Percentiles rank a stretch among this genome's conserved stretches.
phyloP scores from a whole-genome alignment of 805 yeast genomes.

The Clavispora santaluciae region DNA sequence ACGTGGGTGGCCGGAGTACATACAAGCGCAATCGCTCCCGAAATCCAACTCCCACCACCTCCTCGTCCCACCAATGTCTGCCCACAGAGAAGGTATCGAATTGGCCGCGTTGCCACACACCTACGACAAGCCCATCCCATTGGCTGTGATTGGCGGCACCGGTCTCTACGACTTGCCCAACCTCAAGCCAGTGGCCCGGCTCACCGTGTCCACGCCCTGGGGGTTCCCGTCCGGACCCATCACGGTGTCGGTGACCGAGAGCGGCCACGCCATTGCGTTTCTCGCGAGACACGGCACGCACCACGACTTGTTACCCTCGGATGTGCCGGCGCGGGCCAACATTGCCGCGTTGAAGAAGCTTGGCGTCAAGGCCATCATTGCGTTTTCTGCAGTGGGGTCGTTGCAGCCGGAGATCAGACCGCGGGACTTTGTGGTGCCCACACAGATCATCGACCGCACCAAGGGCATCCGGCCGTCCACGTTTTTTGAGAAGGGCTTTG shows the following conservation, averaged over 20 bases:
- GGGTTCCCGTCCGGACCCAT: constrained; percentile 94
- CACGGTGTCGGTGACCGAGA: constrained; percentile 73
- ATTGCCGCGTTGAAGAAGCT: constrained; percentile 89
- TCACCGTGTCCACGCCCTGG: constrained; percentile 91
- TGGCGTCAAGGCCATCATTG: constrained; percentile 83
- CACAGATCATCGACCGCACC: constrained; percentile 94
- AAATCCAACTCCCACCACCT: constrained; percentile 1
- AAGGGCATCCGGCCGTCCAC: constrained; percentile 90
- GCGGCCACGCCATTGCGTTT: constrained; percentile 86
- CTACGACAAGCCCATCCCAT: constrained; percentile 61
- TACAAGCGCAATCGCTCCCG: too few species aligned
- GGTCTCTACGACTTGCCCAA: constrained; percentile 89
- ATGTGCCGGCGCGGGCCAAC: constrained; percentile 90
- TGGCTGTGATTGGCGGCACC: constrained; percentile 96
- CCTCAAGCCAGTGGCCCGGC: constrained; percentile 77
- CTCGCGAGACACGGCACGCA: constrained; percentile 90
- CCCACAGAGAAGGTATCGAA: constrained; percentile 30
- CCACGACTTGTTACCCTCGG: constrained; percentile 86
- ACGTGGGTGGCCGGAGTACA: too few species aligned
- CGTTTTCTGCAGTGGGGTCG: constrained; percentile 96
- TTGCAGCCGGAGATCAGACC: constrained; percentile 85
- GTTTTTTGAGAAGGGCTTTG: constrained; percentile 87
- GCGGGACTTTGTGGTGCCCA: constrained; percentile 94
- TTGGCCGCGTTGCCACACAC: constrained; percentile 41
- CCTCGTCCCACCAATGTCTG: constrained; percentile 23